Base-by-base conservation (phyloP, 139 green algal species). In the Helicosporidium sp. region DNA sequence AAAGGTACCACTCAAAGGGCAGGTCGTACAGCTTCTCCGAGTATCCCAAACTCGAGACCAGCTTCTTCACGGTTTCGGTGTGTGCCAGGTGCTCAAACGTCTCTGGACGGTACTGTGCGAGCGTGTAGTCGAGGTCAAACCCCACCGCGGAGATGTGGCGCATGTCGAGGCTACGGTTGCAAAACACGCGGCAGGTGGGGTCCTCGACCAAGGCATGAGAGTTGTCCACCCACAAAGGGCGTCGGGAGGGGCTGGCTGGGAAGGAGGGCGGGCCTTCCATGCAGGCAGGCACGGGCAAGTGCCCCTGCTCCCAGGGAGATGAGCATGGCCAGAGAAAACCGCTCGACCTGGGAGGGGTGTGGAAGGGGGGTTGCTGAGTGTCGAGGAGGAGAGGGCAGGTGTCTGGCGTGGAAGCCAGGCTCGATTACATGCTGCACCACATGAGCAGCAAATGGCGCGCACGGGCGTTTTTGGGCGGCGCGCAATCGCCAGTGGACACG, bases 101-200 rank as follows among this genome's bases (percentile, higher is more conserved):
- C 48, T 94, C 85, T 3, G 87, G 78, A 40, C 74, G 73, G 70
- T 94, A 93, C 51, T 77, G 69, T 4, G 58, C 56, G 16, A 84
- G 55, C 0, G 80, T 91, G 68, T 94, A 95, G 65, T 95, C 87
- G 82, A 95, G 90, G 64, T 97, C 87, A 60, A 94, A 95, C 1
- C 87, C 86, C 4, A 94, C 60, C 1, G 80, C 76, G 46, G 65
- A 73, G 50, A 93, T 80, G 18, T 69, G 56, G 16, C 55, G 60
- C 85, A 97, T 93, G 65, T 94, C 93, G 27, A 97, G 72, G 0
- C 79, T 84, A 27, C 88, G 70, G 68, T 97, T 97, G 77, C 88
- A 97, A 62, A 92, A 96, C 36, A 94, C 77, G 31, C 63, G 49
- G 24, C 55, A n/a, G 13, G 40, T 23, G 18, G 40, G 19, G 40